Percentiles rank a stretch among this genome's conserved stretches.
These are phyloP conservation scores for Cyberlindnera xylosilytica DNA, from an alignment of 805 yeast species.

Conservation along the genomic window DNA sequence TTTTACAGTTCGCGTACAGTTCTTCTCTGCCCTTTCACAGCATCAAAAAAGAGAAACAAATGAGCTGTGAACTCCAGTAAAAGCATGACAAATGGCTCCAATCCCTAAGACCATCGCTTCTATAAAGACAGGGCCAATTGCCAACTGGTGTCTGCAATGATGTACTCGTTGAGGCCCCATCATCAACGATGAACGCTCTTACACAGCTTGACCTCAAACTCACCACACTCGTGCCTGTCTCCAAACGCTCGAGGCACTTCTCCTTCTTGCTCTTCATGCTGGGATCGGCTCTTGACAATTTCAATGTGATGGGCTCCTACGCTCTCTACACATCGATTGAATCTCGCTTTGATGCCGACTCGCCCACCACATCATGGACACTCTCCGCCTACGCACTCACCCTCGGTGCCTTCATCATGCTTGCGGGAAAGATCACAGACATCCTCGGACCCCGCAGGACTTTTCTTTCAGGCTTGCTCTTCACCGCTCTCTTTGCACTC, in stretches of 20 bases:
- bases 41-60: too few relatives aligned
- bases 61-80: too few relatives aligned
- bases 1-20: too few relatives aligned
- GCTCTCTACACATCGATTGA: conserved; percentile 1
- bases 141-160: neutral
- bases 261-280: conserved; percentile 1
- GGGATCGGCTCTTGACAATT: conserved; percentile 10
- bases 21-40: too few relatives aligned
- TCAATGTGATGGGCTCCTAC: conserved; percentile 9
- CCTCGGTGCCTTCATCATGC: conserved; percentile 39
- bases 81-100: too few relatives aligned
- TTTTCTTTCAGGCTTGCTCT: conserved; percentile 26
- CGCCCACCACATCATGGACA: conserved; percentile 38
- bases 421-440: conserved; percentile 40
- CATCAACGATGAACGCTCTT: neutral
- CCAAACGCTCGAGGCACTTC: neutral
- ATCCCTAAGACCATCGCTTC: too few relatives aligned
- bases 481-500: conserved; percentile 29
- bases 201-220: neutral
- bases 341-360: conserved; percentile 2
- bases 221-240: neutral
- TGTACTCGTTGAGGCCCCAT: neutral
- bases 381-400: conserved; percentile 42
- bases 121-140: too few relatives aligned
- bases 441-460: conserved; percentile 33